Evolutionary conservation across 1,284 basidiomycete genomes (phyloP).

Genomic region (Sutorius eximius): DNA sequence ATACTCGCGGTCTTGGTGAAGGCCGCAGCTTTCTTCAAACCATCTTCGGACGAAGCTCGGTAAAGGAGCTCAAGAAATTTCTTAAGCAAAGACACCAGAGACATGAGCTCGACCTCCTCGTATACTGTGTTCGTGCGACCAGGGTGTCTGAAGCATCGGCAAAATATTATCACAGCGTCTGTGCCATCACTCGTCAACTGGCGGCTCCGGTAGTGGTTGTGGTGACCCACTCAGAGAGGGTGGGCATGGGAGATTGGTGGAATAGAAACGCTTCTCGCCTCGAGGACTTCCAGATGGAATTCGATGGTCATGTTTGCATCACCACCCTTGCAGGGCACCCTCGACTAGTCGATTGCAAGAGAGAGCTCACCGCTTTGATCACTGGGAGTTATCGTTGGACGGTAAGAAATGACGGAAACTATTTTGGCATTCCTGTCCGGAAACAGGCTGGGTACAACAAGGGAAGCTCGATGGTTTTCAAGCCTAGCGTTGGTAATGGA

Average conservation of each 20-base stretch:
- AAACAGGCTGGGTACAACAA: not conserved
- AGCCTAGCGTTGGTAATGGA: not conserved
- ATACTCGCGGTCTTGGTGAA: slow-evolving; percentile 32
- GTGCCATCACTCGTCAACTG: slow-evolving; percentile 21
- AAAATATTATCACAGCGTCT: slow-evolving; percentile 28
- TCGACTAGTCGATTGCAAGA: slow-evolving; percentile 14
- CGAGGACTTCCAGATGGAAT: slow-evolving; percentile 14
- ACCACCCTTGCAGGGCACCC: slow-evolving; percentile 15
- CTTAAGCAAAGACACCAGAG: slow-evolving; percentile 21
- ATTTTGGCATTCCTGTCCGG: slow-evolving; percentile 18
- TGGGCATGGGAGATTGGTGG: slow-evolving; percentile 34
- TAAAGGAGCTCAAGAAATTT: slow-evolving; percentile 21
- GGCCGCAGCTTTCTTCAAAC: slow-evolving; percentile 4
- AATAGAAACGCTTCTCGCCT: slow-evolving; percentile 10
- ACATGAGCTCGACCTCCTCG: slow-evolving; percentile 30
- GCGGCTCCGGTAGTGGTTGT: slow-evolving; percentile 29
- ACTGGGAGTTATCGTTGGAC: slow-evolving; percentile 12
- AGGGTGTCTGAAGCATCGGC: slow-evolving; percentile 15
- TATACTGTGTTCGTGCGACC: slow-evolving; percentile 28
- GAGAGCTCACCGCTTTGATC: slow-evolving; percentile 17
- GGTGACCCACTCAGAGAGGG: slow-evolving; percentile 25
- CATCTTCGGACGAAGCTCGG: slow-evolving; percentile 13
- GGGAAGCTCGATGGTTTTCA: not conserved
- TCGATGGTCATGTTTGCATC: slow-evolving; percentile 31
- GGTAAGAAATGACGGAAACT: slow-evolving; percentile 4